Evolutionary conservation across 345 rosid genomes (phyloP).

Genomic region (Syzygium aqueum): DNA sequence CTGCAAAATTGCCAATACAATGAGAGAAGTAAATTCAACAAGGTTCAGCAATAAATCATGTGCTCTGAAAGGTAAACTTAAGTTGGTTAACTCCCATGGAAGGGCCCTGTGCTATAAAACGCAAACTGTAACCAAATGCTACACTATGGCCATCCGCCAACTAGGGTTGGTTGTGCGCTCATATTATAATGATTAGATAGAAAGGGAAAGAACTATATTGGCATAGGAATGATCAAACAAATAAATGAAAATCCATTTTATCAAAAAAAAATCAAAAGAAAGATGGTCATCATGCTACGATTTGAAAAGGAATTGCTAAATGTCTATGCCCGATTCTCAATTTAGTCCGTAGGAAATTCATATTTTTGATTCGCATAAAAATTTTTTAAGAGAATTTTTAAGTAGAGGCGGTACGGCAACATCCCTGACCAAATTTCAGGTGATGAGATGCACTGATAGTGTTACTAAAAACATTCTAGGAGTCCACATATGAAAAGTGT

Average conservation of each 20-base stretch:
- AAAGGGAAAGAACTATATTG: neutral
- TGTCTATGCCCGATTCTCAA: fast-evolving
- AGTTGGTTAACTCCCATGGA: neutral
- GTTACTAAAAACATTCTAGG: too few relatives aligned
- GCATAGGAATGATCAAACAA: neutral
- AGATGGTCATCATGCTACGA: fast-evolving
- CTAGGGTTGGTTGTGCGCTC: neutral
- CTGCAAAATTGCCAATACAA: neutral
- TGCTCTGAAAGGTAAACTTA: neutral
- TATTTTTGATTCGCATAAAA: too few relatives aligned
- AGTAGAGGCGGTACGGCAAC: too few relatives aligned
- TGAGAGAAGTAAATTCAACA: neutral
- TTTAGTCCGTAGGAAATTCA: fast-evolving
- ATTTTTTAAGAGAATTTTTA: too few relatives aligned
- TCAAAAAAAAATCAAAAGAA: neutral
- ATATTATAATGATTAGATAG: neutral
- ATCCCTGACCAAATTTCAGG: too few relatives aligned
- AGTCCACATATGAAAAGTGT: neutral
- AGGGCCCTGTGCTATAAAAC: neutral
- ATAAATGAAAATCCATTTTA: neutral
- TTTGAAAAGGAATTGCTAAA: neutral
- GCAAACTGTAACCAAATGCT: too few relatives aligned
- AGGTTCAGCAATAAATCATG: neutral
- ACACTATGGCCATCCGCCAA: too few relatives aligned
- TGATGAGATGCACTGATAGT: too few relatives aligned